These are phyloP conservation scores for Nepenthes gracilis DNA, from an alignment of 148 eudicot genomes.

Conservation along the genomic window DNA sequence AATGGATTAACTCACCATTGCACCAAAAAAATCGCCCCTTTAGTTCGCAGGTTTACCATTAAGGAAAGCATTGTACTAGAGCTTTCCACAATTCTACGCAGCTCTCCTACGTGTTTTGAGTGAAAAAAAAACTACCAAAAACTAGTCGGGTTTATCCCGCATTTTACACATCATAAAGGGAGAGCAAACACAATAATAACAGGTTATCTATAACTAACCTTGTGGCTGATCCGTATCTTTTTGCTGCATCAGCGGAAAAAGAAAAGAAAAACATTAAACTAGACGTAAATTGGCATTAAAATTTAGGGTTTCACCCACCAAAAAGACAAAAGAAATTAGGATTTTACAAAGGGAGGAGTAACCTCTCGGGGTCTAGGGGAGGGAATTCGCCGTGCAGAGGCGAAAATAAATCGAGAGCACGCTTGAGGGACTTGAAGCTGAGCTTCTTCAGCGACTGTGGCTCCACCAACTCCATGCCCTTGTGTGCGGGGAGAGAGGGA, in stretches of 20 bases:
- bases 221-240: conserved; percentile 69
- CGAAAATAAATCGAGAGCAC: conserved; percentile 74
- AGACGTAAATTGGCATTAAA: neutral
- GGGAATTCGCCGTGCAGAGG: conserved; percentile 68
- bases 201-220: conserved; percentile 35
- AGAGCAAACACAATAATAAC: too few species aligned
- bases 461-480: conserved; percentile 52
- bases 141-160: too few species aligned
- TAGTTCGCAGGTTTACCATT: too few species aligned
- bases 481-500: too few species aligned
- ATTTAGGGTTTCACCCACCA: conserved; percentile 14
- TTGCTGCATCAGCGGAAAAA: conserved; percentile 43
- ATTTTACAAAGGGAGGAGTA: neutral
- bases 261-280: neutral
- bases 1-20: too few species aligned
- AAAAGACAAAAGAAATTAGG: too few species aligned
- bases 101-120: too few species aligned
- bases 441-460: conserved; percentile 82
- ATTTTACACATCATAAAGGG: too few species aligned
- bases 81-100: too few species aligned
- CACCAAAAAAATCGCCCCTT: too few species aligned
- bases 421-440: conserved; percentile 63
- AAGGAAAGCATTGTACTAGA: too few species aligned
- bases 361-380: conserved; percentile 71
- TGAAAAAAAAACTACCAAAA: too few species aligned